Percentiles rank a stretch among this genome's conserved stretches.
phyloP scores from a whole-genome alignment of 2,329 filamentous ascomycete genomes.

The Coniochaeta pulveracea region DNA sequence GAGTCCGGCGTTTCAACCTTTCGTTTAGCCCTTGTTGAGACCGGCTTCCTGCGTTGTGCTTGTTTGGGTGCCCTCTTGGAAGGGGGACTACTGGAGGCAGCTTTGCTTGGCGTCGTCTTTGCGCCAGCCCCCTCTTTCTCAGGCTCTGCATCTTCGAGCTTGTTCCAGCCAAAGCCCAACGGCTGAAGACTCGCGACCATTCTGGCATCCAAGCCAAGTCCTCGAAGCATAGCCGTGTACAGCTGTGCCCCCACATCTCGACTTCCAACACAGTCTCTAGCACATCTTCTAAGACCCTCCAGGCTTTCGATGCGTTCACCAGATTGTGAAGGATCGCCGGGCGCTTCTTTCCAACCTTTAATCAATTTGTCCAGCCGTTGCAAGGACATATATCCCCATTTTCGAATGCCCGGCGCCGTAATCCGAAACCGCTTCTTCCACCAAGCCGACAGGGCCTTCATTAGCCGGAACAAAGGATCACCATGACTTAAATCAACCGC shows the following conservation, averaged over 20 bases:
- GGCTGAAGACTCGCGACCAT: constrained; percentile 80
- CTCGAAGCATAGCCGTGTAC: constrained; percentile 76
- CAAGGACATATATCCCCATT: constrained; percentile 78
- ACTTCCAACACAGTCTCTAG: constrained; percentile 64
- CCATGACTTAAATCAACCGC: constrained; percentile 69
- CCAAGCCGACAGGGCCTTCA: constrained; percentile 68
- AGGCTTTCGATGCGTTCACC: constrained; percentile 65
- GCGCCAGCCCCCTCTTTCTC: constrained; percentile 24
- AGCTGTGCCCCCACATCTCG: constrained; percentile 81
- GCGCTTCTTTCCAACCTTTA: constrained; percentile 54
- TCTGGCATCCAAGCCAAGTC: constrained; percentile 69
- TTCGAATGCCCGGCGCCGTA: constrained; percentile 71
- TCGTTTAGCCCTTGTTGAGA: constrained; percentile 10
- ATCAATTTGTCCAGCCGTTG: constrained; percentile 63
- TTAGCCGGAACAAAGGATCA: constrained; percentile 67
- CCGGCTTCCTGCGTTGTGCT: constrained; percentile 6
- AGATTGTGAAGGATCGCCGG: constrained; percentile 50
- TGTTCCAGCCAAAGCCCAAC: constrained; percentile 83
- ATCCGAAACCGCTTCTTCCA: constrained; percentile 80
- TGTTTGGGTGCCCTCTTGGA: constrained; percentile 7
- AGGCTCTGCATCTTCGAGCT: constrained; percentile 62
- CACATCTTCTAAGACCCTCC: constrained; percentile 56
- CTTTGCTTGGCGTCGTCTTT: constrained; percentile 9
- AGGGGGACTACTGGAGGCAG: constrained; percentile 10
- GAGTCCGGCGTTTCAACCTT: constrained; percentile 15